Conservation (phyloP, 148 eudicot genomes). For the Persicaria tinctoria region DNA sequence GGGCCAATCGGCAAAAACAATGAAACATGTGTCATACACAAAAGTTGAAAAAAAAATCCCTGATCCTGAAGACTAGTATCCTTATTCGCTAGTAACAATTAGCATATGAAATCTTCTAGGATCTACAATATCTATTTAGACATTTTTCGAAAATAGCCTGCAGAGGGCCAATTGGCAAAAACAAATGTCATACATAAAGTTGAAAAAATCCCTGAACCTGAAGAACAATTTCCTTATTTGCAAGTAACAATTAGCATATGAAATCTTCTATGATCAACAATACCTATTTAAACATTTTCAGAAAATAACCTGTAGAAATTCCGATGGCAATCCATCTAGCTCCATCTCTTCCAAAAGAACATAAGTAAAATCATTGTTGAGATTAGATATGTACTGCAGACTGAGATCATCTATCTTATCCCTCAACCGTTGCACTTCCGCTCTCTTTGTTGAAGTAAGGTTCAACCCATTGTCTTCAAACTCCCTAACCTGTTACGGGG, state of each 20-base stretch:
- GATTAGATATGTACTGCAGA: constrained; percentile 60
- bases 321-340: constrained; percentile 76
- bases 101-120: too few species aligned
- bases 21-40: too few species aligned
- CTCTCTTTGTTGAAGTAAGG: constrained; percentile 72
- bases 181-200: too few species aligned
- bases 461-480: constrained; percentile 81
- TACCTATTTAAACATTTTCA: neutral
- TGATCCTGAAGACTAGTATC: too few species aligned
- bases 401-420: constrained; percentile 71
- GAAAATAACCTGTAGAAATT: constrained; percentile 62
- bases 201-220: neutral
- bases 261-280: neutral
- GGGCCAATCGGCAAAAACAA: neutral
- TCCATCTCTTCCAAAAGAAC: constrained; percentile 61
- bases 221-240: neutral
- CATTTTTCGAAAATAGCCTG: too few species aligned
- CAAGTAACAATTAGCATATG: neutral
- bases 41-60: too few species aligned
- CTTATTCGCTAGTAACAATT: too few species aligned
- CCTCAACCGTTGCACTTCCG: constrained; percentile 71
- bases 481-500: constrained; percentile 88
- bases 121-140: too few species aligned
- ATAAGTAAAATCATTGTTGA: constrained; percentile 54
- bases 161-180: too few species aligned